Conservation (phyloP, 495 filamentous ascomycete species). For the Podospora bellae-mahoneyi region DNA sequence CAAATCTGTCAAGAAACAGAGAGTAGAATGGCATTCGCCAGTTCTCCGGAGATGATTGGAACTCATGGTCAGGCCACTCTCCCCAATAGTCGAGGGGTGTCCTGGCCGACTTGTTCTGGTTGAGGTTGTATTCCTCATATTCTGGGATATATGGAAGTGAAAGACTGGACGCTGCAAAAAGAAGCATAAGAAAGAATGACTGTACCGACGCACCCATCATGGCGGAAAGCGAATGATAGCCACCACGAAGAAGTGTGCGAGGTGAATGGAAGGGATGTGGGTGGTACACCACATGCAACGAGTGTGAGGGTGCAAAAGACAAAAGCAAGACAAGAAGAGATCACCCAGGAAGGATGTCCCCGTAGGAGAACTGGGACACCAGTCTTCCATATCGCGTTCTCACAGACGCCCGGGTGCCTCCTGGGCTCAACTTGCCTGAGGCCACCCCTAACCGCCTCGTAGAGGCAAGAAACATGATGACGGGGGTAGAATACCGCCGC, state of each 20-base stretch:
- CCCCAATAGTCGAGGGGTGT: slow-evolving; percentile 61
- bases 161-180: slow-evolving; percentile 11
- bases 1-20: slow-evolving; percentile 64
- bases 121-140: slow-evolving; percentile 57
- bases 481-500: not conserved
- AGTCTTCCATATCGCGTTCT: not conserved
- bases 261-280: slow-evolving; percentile 12
- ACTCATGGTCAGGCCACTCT: slow-evolving; percentile 53
- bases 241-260: slow-evolving; percentile 3
- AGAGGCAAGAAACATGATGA: not conserved
- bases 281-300: slow-evolving; percentile 6
- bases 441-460: not conserved
- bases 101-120: slow-evolving; percentile 56
- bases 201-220: slow-evolving; percentile 12
- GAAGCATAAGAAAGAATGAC: slow-evolving; percentile 13
- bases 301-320: slow-evolving; percentile 5
- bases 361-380: not conserved
- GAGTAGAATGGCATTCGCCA: slow-evolving; percentile 72
- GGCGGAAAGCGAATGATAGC: slow-evolving; percentile 6
- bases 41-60: slow-evolving; percentile 58
- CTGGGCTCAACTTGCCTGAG: slow-evolving; percentile 1
- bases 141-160: slow-evolving; percentile 53
- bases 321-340: slow-evolving; percentile 11
- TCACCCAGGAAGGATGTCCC: not conserved
- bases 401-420: slow-evolving; percentile 1